Evolutionary conservation across 139 green algal species (phyloP).

Genomic region (Mychonastes homosphaera): DNA sequence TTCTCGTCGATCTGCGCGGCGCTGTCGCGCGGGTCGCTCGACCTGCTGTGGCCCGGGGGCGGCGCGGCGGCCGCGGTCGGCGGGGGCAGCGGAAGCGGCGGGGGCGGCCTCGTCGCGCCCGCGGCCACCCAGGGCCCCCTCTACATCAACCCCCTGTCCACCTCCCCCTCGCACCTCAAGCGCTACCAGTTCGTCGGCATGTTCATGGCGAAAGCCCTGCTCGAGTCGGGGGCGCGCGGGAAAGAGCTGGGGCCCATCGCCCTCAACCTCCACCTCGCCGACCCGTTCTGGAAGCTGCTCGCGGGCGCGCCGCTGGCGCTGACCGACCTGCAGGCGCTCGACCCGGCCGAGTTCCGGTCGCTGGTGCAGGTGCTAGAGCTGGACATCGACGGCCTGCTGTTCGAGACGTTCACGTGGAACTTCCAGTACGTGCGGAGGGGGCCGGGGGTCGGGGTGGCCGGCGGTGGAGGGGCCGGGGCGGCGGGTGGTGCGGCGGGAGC

Average conservation of each 20-base stretch:
- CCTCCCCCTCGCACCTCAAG: conserved; percentile 36
- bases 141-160: conserved; percentile 44
- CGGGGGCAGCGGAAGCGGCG: no score
- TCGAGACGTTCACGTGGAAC: conserved; percentile 44
- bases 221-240: conserved; percentile 37
- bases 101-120: conserved; percentile 3
- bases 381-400: conserved; percentile 51
- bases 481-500: no score
- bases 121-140: conserved; percentile 27
- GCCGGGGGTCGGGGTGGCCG: background rate
- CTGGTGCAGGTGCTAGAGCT: conserved; percentile 48
- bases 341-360: conserved; percentile 37
- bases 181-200: conserved; percentile 49
- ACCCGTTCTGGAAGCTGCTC: conserved; percentile 57
- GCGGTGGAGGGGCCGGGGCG: no score
- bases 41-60: conserved; percentile 42
- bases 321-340: conserved; percentile 41
- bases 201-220: conserved; percentile 51
- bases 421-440: conserved; percentile 35
- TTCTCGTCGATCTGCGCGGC: conserved; percentile 41
- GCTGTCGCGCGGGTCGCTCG: conserved; percentile 33
- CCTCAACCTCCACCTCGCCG: conserved; percentile 45
- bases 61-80: no score
- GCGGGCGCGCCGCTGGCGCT: conserved; percentile 41
- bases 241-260: conserved; percentile 49